Evolutionary conservation across 2,329 filamentous ascomycete species (phyloP).

Genomic region (Penicillium sp.): DNA sequence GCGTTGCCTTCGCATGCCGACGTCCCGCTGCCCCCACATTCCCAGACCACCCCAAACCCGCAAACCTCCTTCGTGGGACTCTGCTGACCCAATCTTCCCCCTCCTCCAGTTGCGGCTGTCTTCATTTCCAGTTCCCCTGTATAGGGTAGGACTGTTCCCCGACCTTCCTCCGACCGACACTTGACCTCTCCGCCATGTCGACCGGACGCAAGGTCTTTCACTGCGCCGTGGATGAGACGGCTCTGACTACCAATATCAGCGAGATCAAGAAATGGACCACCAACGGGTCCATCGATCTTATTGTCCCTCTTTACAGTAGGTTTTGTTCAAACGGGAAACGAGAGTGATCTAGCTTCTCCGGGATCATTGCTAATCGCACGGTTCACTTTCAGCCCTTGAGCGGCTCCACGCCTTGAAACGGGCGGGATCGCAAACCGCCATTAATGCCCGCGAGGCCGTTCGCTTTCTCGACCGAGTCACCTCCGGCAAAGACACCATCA

Average conservation of each 20-base stretch:
- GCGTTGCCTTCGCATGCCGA: slow-evolving; percentile 19
- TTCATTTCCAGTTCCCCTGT: slow-evolving; percentile 29
- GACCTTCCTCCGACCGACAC: slow-evolving; percentile 14
- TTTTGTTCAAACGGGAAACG: slow-evolving; percentile 1
- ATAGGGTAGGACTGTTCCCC: slow-evolving; percentile 25
- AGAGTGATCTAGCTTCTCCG: background rate
- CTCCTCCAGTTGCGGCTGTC: slow-evolving; percentile 32
- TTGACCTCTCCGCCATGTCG: slow-evolving; percentile 37
- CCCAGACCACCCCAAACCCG: slow-evolving; percentile 24
- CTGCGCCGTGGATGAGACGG: slow-evolving; percentile 56
- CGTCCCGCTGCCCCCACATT: slow-evolving; percentile 33
- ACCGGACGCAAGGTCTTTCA: slow-evolving; percentile 49
- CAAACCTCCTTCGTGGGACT: slow-evolving; percentile 18
- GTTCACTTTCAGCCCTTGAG: slow-evolving; percentile 42
- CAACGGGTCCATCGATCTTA: slow-evolving; percentile 50
- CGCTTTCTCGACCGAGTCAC: slow-evolving; percentile 54
- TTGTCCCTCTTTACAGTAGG: slow-evolving; percentile 55
- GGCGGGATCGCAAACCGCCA: slow-evolving; percentile 47
- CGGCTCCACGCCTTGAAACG: slow-evolving; percentile 48
- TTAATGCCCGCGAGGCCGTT: slow-evolving; percentile 54
- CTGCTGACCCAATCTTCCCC: slow-evolving; percentile 20
- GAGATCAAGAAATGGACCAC: slow-evolving; percentile 56
- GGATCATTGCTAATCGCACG: slow-evolving; percentile 11
- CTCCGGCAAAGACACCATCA: slow-evolving; percentile 47
- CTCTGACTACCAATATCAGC: slow-evolving; percentile 53